Evolutionary conservation across 805 yeast genomes (phyloP).

Genomic region (Tetrapisispora iriomotensis): DNA sequence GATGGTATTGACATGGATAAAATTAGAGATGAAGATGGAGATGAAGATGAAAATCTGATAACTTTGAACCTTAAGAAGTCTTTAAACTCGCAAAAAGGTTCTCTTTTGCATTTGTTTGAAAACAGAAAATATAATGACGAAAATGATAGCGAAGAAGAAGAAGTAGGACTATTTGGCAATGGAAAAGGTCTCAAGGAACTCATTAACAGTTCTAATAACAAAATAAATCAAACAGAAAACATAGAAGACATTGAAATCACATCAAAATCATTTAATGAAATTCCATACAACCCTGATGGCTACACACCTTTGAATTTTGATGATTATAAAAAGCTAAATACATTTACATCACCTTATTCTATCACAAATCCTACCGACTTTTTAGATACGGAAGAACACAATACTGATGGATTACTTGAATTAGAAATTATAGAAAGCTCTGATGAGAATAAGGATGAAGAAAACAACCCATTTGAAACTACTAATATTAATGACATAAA

Average conservation of each 20-base stretch:
- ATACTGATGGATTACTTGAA: slow-evolving; percentile 11
- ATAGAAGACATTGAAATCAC: slow-evolving; percentile 41
- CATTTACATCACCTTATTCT: slow-evolving; percentile 12
- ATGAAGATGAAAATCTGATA: slow-evolving; percentile 15
- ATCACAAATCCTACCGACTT: background rate
- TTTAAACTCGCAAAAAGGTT: slow-evolving; percentile 24
- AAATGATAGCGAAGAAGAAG: slow-evolving; percentile 5
- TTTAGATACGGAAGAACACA: slow-evolving; percentile 4
- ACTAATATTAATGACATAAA: background rate
- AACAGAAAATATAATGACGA: background rate
- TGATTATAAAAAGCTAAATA: slow-evolving; percentile 22
- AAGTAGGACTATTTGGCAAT: slow-evolving; percentile 8
- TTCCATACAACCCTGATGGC: slow-evolving; percentile 38
- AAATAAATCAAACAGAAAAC: slow-evolving; percentile 12
- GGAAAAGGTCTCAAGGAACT: slow-evolving; percentile 12
- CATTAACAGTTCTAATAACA: slow-evolving; percentile 8
- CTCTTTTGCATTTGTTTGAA: slow-evolving; percentile 4
- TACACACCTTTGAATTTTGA: slow-evolving; percentile 33
- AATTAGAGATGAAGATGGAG: slow-evolving; percentile 12
- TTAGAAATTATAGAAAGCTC: slow-evolving; percentile 3
- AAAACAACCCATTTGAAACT: background rate
- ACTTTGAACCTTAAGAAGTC: slow-evolving; percentile 26
- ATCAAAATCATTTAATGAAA: slow-evolving; percentile 32
- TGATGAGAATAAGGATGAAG: slow-evolving; percentile 19
- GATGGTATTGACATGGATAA: slow-evolving; percentile 6